phyloP scores from a whole-genome alignment of 116 monocot species.

The Iris pallida region DNA sequence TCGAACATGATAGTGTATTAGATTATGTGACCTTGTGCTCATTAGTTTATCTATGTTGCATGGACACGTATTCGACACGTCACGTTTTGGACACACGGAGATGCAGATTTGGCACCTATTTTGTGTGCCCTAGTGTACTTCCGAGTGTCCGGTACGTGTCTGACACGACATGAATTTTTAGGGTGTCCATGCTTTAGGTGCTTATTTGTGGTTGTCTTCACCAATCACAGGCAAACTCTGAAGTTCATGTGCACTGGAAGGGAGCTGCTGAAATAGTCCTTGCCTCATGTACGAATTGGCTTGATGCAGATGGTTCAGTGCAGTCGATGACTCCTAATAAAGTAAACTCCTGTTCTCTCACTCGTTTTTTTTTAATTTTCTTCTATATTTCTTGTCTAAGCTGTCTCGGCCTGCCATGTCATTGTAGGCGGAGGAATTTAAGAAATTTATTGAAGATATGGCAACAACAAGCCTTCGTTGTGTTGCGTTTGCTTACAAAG shows the following conservation, averaged over 20 bases:
- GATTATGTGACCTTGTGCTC: background rate
- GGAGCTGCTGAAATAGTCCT: slow-evolving; percentile 91
- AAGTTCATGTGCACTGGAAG: slow-evolving; percentile 91
- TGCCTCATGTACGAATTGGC: slow-evolving; percentile 66
- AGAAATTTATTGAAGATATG: slow-evolving; percentile 73
- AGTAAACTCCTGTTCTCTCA: slow-evolving; percentile 20
- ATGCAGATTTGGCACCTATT: background rate
- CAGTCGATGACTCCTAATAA: slow-evolving; percentile 46
- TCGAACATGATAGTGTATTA: background rate
- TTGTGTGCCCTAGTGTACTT: background rate
- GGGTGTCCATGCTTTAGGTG: background rate
- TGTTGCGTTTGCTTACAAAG: slow-evolving; percentile 74
- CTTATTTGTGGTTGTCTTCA: background rate
- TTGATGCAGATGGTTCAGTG: slow-evolving; percentile 45
- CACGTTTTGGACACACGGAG: background rate
- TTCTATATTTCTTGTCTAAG: background rate
- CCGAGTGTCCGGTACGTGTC: background rate
- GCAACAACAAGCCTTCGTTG: slow-evolving; percentile 70
- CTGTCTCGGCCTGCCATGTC: background rate
- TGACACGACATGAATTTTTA: background rate
- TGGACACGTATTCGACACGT: background rate
- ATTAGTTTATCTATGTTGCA: background rate
- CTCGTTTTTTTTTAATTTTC: background rate
- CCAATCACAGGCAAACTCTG: slow-evolving; percentile 27
- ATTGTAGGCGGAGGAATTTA: slow-evolving; percentile 54